Percentiles rank a stretch among this genome's conserved stretches.
phyloP scores from a whole-genome alignment of 2,329 filamentous ascomycete genomes.

The Phialophora tarda region DNA sequence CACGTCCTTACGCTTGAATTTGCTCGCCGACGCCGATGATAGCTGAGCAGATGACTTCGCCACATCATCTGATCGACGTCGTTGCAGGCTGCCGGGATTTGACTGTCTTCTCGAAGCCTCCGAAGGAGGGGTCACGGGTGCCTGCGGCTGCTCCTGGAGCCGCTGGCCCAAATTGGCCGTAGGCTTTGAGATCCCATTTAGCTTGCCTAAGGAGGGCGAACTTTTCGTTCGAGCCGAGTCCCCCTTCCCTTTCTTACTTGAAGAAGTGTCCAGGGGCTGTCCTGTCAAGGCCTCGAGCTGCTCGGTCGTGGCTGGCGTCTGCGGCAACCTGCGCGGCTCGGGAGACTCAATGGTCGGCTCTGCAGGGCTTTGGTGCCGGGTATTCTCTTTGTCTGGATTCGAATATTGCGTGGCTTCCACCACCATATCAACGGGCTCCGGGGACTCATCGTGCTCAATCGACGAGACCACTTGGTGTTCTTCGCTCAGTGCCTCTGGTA shows the following conservation, averaged over 20 bases:
- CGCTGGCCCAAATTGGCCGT: slow-evolving; percentile 1
- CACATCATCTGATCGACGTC: background rate
- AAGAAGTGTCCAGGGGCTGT: slow-evolving; percentile 23
- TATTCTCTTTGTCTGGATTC: slow-evolving; percentile 16
- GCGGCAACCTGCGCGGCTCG: slow-evolving; percentile 27
- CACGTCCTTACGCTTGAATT: slow-evolving; percentile 34
- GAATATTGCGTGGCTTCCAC: slow-evolving; percentile 28
- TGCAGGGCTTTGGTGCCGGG: slow-evolving; percentile 2
- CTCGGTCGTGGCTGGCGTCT: slow-evolving; percentile 29
- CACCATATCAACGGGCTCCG: slow-evolving; percentile 16
- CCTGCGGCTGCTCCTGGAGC: slow-evolving; percentile 4
- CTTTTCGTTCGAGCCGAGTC: background rate
- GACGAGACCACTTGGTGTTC: slow-evolving; percentile 30
- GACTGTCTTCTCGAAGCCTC: slow-evolving; percentile 17
- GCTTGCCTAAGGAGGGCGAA: background rate
- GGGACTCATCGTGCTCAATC: slow-evolving; percentile 31
- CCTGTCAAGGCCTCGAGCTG: slow-evolving; percentile 32
- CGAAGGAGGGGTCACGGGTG: slow-evolving; percentile 24
- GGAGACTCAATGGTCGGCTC: slow-evolving; percentile 34
- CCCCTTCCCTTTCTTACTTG: slow-evolving; percentile 1
- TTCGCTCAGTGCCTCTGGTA: slow-evolving; percentile 29
- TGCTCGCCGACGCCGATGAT: slow-evolving; percentile 31
- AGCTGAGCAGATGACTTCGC: slow-evolving; percentile 10
- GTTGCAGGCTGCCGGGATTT: slow-evolving; percentile 16
- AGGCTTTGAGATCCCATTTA: background rate